These are phyloP conservation scores for Dimargaris cristalligena DNA, from an alignment of 192 early-diverging fungal species.

Conservation along the genomic window DNA sequence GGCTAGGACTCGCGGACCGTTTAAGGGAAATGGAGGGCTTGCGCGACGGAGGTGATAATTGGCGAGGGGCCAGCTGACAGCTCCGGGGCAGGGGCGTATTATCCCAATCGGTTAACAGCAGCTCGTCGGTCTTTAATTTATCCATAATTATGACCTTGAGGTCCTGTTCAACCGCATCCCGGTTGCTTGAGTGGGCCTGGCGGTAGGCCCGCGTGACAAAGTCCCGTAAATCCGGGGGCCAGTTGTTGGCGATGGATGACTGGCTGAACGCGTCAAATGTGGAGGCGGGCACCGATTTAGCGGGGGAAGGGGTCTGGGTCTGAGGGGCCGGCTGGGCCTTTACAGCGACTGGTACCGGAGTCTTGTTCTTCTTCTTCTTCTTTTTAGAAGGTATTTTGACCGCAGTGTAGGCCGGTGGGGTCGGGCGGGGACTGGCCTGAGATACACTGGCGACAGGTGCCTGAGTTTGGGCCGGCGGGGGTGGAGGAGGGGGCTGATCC, in stretches of 20 bases:
- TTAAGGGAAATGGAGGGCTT: background rate
- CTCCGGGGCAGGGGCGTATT: background rate
- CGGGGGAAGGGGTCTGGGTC: background rate
- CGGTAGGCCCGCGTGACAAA: slow-evolving; percentile 5
- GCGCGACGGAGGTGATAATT: background rate
- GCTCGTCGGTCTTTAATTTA: background rate
- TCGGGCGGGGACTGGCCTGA: too few species aligned
- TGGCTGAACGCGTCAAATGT: background rate
- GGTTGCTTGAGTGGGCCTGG: background rate
- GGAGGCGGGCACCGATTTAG: background rate
- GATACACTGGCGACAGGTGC: too few species aligned
- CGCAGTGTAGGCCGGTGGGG: background rate
- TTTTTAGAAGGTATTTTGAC: background rate
- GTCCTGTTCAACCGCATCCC: background rate
- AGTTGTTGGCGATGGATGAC: slow-evolving; percentile 2
- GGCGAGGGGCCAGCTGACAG: background rate
- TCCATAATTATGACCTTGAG: slow-evolving; percentile 2
- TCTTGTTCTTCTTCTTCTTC: background rate
- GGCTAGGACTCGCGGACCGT: too few species aligned
- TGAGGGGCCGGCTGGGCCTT: background rate
- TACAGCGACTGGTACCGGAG: background rate
- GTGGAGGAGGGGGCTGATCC: too few species aligned
- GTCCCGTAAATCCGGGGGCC: slow-evolving; percentile 7
- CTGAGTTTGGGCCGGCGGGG: too few species aligned
- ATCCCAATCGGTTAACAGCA: slow-evolving; percentile 4